These are phyloP conservation scores for Pyrus pyrifolia DNA, from an alignment of 306 rosid species.

Conservation along the genomic window DNA sequence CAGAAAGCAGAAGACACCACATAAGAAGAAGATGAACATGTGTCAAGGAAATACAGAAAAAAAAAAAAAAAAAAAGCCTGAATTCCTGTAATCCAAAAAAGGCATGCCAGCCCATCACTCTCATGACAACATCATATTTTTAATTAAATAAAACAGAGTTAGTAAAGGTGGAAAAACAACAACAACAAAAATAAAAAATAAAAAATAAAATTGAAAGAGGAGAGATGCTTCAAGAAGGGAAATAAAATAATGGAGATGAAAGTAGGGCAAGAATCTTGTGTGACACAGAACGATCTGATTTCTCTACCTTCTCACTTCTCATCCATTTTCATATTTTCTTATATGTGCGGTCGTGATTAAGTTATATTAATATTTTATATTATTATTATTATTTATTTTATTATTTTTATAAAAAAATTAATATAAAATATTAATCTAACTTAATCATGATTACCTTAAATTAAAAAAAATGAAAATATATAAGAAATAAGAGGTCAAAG, in stretches of 20 bases:
- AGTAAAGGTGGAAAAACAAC: too few relatives aligned
- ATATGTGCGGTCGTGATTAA: too few relatives aligned
- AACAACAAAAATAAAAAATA: neutral
- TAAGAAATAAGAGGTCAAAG: too few relatives aligned
- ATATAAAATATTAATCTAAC: too few relatives aligned
- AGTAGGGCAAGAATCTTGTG: neutral
- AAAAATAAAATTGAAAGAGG: neutral
- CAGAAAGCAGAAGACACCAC: neutral
- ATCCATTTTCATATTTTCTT: fast-evolving
- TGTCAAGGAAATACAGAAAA: neutral
- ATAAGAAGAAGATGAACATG: neutral
- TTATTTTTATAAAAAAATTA: too few relatives aligned
- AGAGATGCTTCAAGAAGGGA: neutral
- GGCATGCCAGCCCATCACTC: neutral
- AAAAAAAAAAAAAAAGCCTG: neutral
- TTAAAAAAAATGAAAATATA: too few relatives aligned
- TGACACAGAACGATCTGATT: too few relatives aligned
- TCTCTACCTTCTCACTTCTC: too few relatives aligned
- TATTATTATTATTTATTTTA: too few relatives aligned
- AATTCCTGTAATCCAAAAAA: neutral
- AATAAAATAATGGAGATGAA: neutral
- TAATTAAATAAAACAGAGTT: neutral
- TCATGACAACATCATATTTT: neutral
- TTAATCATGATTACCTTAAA: too few relatives aligned
- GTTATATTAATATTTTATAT: too few relatives aligned